Evolutionary conservation across 1,284 basidiomycete genomes (phyloP).

Genomic region (Melampsora larici-populina): DNA sequence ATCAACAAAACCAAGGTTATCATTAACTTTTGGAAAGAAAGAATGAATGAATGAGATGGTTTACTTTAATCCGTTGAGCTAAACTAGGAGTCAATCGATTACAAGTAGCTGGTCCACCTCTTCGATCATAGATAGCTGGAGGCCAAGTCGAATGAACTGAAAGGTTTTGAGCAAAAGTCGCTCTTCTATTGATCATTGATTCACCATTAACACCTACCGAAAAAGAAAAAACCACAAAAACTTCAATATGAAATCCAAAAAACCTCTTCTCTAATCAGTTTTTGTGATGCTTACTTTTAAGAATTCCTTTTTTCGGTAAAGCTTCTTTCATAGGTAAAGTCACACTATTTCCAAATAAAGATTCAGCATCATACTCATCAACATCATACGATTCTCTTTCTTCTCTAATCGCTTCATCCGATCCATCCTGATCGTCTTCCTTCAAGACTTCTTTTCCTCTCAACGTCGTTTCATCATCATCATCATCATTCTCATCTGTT

Average conservation of each 20-base stretch:
- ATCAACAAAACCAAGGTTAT: not conserved
- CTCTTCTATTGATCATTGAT: conserved; percentile 1
- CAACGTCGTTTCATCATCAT: conserved; percentile 18
- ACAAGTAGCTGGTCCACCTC: conserved; percentile 94
- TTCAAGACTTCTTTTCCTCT: conserved; percentile 7
- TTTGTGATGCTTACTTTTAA: conserved; percentile 75
- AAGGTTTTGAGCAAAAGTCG: conserved; percentile 85
- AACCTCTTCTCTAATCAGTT: too few relatives aligned
- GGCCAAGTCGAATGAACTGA: conserved; percentile 96
- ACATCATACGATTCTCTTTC: conserved; percentile 46
- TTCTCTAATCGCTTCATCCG: conserved; percentile 8
- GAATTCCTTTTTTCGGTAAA: conserved; percentile 74
- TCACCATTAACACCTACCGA: conserved; percentile 48
- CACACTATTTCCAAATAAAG: conserved; percentile 60
- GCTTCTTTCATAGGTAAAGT: conserved; percentile 62
- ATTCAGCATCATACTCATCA: conserved; percentile 59
- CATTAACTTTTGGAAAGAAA: not conserved
- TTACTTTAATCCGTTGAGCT: conserved; percentile 82
- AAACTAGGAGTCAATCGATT: conserved; percentile 88
- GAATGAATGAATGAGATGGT: not conserved
- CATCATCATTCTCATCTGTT: not conserved
- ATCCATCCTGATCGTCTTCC: not conserved
- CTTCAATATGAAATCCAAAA: too few relatives aligned
- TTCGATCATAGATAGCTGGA: conserved; percentile 80
- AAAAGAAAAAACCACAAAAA: not conserved